Conservation (phyloP, 2,329 filamentous ascomycete species). For the Apiospora rasikravindrae region DNA sequence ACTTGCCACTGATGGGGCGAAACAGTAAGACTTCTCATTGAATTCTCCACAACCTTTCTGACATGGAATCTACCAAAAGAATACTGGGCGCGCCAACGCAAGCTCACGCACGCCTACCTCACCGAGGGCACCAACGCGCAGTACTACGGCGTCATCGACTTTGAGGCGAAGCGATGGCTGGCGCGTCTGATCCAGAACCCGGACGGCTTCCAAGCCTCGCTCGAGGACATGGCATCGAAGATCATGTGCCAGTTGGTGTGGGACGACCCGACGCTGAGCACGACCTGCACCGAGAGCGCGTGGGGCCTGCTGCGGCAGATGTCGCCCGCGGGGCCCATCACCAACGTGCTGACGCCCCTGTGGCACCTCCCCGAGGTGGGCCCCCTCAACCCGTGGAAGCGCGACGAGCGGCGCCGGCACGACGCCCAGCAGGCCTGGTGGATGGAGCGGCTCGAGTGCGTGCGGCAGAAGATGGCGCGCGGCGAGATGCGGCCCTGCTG, state of each 20-base stretch:
- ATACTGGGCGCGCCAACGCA: conserved; percentile 60
- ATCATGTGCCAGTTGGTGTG: conserved; percentile 59
- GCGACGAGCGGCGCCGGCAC: conserved; percentile 55
- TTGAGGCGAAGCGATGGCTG: conserved; percentile 60
- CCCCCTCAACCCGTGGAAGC: conserved; percentile 58
- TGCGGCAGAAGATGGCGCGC: conserved; percentile 45
- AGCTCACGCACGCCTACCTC: conserved; percentile 56
- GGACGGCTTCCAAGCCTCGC: conserved; percentile 53
- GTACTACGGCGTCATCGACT: conserved; percentile 50
- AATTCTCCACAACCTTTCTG: not conserved
- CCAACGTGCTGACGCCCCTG: conserved; percentile 59
- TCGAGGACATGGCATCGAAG: conserved; percentile 63
- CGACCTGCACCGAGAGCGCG: conserved; percentile 53
- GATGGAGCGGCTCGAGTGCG: conserved; percentile 49
- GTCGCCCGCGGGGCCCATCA: conserved; percentile 62
- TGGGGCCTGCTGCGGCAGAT: conserved; percentile 63
- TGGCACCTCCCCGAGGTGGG: conserved; percentile 53
- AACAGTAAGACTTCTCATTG: conserved; percentile 58
- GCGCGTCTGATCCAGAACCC: conserved; percentile 53
- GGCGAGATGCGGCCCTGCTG: conserved; percentile 47
- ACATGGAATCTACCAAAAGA: conserved; percentile 37
- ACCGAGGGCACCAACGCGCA: conserved; percentile 43
- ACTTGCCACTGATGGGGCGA: conserved; percentile 60
- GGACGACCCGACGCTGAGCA: conserved; percentile 55
- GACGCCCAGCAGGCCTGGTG: conserved; percentile 59